Evolutionary conservation across 2,329 filamentous ascomycete species (phyloP).

Genomic region (Trichoderma gracile): DNA sequence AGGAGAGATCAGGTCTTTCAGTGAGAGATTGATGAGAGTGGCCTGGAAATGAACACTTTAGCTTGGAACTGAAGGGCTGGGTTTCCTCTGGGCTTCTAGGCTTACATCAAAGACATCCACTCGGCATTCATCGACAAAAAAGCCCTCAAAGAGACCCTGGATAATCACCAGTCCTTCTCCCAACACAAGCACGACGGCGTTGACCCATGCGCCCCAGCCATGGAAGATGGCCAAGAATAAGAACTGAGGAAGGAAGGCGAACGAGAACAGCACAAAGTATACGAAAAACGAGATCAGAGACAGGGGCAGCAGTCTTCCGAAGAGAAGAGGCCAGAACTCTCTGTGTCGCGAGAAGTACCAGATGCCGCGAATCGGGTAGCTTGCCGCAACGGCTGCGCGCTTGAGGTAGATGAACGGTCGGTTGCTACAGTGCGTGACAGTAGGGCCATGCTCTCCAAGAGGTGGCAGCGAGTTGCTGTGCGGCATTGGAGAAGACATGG

Average conservation of each 20-base stretch:
- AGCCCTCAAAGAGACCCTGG: conserved; percentile 70
- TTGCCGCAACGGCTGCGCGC: conserved; percentile 49
- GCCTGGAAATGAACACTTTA: conserved; percentile 43
- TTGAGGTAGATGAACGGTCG: conserved; percentile 43
- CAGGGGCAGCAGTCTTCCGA: conserved; percentile 75
- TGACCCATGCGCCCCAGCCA: conserved; percentile 83
- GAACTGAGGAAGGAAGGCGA: conserved; percentile 85
- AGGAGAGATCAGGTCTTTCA: conserved; percentile 66
- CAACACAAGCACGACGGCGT: conserved; percentile 83
- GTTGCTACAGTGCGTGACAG: conserved; percentile 32
- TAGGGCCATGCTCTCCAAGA: neutral
- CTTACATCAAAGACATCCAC: conserved; percentile 83
- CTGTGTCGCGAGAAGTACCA: conserved; percentile 77
- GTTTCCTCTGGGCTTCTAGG: neutral
- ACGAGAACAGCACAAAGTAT: conserved; percentile 82
- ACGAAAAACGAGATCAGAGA: conserved; percentile 80
- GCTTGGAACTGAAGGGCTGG: neutral
- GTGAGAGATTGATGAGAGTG: conserved; percentile 73
- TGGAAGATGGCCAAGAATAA: conserved; percentile 90
- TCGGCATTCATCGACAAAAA: conserved; percentile 76
- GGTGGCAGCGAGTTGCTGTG: neutral
- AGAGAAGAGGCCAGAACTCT: conserved; percentile 80
- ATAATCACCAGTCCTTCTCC: conserved; percentile 76
- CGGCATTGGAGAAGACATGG: conserved; percentile 4
- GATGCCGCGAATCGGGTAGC: conserved; percentile 69